Evolutionary conservation across 148 eudicot genomes (phyloP).

Genomic region (Diospyros kaki): DNA sequence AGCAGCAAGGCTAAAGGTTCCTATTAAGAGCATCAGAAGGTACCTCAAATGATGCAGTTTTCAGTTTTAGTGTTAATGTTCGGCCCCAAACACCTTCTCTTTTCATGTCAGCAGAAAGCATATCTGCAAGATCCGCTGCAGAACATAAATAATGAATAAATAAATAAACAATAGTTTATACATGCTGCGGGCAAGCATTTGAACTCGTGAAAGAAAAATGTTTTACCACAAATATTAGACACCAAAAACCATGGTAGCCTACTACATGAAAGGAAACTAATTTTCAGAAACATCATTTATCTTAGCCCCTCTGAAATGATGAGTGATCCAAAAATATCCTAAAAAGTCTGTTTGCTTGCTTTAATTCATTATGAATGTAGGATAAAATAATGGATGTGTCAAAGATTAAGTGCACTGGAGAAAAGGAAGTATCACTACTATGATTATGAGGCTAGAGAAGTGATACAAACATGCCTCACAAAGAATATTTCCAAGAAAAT

Average conservation of each 20-base stretch:
- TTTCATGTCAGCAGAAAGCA: conserved; percentile 79
- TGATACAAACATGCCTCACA: background rate
- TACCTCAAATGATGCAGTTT: conserved; percentile 94
- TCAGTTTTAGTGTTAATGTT: conserved; percentile 81
- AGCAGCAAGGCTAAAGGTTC: background rate
- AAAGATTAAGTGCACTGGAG: background rate
- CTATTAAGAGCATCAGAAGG: conserved; percentile 15
- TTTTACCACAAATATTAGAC: background rate
- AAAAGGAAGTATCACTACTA: background rate
- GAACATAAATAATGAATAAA: background rate
- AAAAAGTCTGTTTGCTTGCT: background rate
- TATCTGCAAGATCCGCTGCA: conserved; percentile 90
- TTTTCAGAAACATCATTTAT: no score
- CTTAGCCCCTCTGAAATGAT: background rate
- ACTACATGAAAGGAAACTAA: background rate
- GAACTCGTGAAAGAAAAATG: background rate
- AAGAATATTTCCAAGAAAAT: background rate
- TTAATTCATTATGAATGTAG: background rate
- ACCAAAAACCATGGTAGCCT: background rate
- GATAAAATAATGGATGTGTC: background rate
- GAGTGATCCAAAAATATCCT: background rate
- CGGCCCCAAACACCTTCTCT: conserved; percentile 77
- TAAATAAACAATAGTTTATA: background rate
- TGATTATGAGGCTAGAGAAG: background rate
- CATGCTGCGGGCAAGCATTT: background rate